Evolutionary conservation across 2,329 filamentous ascomycete species (phyloP).

Genomic region (Rhynchosporium secalis): DNA sequence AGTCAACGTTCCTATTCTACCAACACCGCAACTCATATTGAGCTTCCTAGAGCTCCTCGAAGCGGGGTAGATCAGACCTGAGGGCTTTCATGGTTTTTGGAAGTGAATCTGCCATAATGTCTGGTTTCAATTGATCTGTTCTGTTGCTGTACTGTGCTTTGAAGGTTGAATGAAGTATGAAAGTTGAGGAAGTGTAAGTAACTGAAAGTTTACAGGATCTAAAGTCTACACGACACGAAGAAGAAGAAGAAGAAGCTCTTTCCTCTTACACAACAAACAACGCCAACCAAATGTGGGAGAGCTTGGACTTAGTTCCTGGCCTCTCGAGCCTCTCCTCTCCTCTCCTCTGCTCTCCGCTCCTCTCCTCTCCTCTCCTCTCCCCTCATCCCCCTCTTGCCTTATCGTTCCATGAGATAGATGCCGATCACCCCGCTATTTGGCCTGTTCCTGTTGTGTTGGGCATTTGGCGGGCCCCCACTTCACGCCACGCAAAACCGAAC

Average conservation of each 20-base stretch:
- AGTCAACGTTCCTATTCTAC: neutral
- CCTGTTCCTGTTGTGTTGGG: neutral
- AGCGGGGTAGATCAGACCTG: constrained; percentile 46
- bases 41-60: constrained; percentile 14
- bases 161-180: neutral
- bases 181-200: neutral
- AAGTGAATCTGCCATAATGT: constrained; percentile 19
- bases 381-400: neutral
- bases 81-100: constrained; percentile 60
- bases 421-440: constrained; percentile 5
- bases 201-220: neutral
- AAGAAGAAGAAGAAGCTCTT: neutral
- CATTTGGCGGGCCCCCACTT: neutral
- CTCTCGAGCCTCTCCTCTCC: neutral
- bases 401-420: neutral
- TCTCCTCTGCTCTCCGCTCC: neutral
- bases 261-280: constrained; percentile 3
- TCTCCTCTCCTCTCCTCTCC: neutral
- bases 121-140: constrained; percentile 5
- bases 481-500: constrained; percentile 3
- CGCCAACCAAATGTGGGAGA: neutral
- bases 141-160: neutral
- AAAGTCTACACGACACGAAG: neutral
- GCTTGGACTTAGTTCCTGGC: constrained; percentile 12
- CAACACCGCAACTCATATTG: constrained; percentile 12